Evolutionary conservation across 2,329 filamentous ascomycete genomes (phyloP), one percentile per base, ranked within the genome.

Genomic region (Mycosphaerella sp.): DNA sequence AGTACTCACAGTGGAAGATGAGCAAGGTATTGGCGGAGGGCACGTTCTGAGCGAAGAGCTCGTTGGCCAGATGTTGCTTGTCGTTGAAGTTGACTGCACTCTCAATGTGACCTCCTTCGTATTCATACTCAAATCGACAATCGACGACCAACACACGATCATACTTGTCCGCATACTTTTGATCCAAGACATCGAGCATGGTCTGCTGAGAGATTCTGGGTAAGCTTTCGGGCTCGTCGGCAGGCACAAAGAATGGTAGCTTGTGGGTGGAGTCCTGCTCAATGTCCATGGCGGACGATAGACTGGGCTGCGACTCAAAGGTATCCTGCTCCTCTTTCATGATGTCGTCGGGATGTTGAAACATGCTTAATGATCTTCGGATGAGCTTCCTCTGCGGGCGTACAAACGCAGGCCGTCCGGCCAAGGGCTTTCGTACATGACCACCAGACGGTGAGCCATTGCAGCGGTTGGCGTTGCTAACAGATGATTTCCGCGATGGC

Each of bases 81-180:
- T 96, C 89, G 73, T 95, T 97, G 77, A 90, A 93, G 76, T 98
- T 98, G 73, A 95, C 78, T 42, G 93, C 93, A 14, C 87, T 87
- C 62, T 90, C 82, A 67, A 98, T 96, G 70, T 98, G 93, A 34
- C 93, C 93, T 53, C 93, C 93, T 12, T 95, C 86, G 69, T 95
- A 98, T 74, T 98, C 93, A 71, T 98, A 98, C 77, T 98, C 93
- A 69, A 98, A 98, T 17, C 93, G 87, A 71, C 93, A 98, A 72
- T 98, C 93, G 66, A 98, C 86, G 66, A 98, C 80, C 72, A 95
- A 81, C 69, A 89, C 85, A 68, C 91, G 82, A 56, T 90, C 84
- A 70, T 87, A 97, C 23, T 81, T 72, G 26, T 84, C 78, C 65
- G 83, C 82, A 73, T 85, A 95, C 64, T 87, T 86, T 57, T 90